Evolutionary conservation across 2,329 filamentous ascomycete species (phyloP).

Genomic region (Alternaria sp.): DNA sequence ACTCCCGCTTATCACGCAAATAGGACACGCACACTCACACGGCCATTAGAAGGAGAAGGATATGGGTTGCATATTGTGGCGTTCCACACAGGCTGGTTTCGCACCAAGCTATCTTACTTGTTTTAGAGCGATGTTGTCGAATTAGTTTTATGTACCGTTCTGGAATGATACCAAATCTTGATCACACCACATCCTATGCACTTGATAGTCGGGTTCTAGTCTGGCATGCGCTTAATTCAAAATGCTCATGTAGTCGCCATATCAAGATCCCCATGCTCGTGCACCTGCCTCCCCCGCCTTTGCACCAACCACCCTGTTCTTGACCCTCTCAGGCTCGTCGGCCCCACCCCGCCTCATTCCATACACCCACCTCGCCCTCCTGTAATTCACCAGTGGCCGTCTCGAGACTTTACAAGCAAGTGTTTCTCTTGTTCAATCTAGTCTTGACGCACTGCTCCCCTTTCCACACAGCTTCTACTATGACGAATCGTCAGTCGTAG

Average conservation of each 20-base stretch:
- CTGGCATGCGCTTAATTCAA: background rate
- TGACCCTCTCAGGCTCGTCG: background rate
- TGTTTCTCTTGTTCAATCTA: background rate
- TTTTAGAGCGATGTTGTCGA: background rate
- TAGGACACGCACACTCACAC: conserved; percentile 71
- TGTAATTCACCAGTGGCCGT: background rate
- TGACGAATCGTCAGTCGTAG: background rate
- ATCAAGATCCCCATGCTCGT: background rate
- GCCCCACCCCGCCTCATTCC: background rate
- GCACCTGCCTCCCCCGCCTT: background rate
- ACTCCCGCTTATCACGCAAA: conserved; percentile 76
- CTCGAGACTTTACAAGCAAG: background rate
- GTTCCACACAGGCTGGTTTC: conserved; percentile 6
- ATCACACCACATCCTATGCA: background rate
- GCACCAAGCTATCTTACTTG: background rate
- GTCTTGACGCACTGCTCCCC: background rate
- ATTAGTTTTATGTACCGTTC: background rate
- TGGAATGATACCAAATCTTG: conserved; percentile 16
- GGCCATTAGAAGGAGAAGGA: conserved; percentile 6
- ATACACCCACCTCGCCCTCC: background rate
- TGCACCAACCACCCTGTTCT: background rate
- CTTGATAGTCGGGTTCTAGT: background rate
- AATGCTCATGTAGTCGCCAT: background rate
- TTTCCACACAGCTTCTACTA: background rate
- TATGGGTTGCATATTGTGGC: conserved; percentile 13